phyloP scores from a whole-genome alignment of 2,329 filamentous ascomycete genomes.

The Colletotrichum euphorbiae region DNA sequence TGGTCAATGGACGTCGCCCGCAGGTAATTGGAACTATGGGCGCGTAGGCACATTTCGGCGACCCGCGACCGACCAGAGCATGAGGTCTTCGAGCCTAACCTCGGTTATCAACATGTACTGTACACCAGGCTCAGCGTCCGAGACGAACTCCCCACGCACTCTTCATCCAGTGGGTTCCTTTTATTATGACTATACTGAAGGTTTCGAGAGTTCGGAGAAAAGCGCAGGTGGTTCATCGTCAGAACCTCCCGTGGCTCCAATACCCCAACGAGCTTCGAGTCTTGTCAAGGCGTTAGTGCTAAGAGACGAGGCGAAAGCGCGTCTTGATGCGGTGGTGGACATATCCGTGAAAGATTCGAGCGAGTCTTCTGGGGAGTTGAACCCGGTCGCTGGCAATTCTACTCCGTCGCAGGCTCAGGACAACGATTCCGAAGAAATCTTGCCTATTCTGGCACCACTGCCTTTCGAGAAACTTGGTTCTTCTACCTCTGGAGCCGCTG shows the following conservation, averaged over 20 bases:
- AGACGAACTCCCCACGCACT: conserved; percentile 42
- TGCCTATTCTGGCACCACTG: conserved; percentile 10
- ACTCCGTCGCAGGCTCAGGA: neutral
- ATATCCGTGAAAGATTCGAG: conserved; percentile 38
- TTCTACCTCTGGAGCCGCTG: neutral
- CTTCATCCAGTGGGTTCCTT: conserved; percentile 51
- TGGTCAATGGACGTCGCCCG: conserved; percentile 37
- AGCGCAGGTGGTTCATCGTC: conserved; percentile 17
- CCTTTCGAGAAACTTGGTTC: conserved; percentile 13
- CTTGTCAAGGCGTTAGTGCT: conserved; percentile 45
- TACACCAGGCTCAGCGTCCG: conserved; percentile 44
- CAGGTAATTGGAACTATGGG: conserved; percentile 38
- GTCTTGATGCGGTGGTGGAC: conserved; percentile 37
- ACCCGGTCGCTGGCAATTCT: neutral
- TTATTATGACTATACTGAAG: conserved; percentile 67
- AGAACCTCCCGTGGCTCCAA: conserved; percentile 48
- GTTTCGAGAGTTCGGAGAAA: conserved; percentile 54
- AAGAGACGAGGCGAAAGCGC: conserved; percentile 42
- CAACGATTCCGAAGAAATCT: neutral
- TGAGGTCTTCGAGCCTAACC: conserved; percentile 60
- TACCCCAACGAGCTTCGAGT: conserved; percentile 44
- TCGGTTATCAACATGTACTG: conserved; percentile 64
- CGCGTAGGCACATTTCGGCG: conserved; percentile 49
- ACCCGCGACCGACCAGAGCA: conserved; percentile 51
- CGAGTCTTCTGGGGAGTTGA: conserved; percentile 31